Evolutionary conservation across 345 rosid species (phyloP), one percentile per base, ranked within the genome.

Genomic region (Dimocarpus longan): DNA sequence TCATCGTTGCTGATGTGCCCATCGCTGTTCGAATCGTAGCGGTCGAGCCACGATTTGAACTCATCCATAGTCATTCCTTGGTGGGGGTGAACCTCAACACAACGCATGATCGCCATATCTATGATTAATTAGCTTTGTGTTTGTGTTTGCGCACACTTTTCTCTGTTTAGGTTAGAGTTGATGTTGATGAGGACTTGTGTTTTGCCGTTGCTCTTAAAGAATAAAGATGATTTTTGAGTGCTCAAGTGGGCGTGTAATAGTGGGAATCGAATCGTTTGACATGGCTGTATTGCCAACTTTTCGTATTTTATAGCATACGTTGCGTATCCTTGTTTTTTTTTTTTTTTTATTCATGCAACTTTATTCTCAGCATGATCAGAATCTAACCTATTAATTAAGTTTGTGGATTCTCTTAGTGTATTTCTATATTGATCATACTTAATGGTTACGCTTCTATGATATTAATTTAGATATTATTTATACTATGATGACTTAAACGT

Each of bases 31-130:
- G 66, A 39, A 21, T 85, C 86, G 19, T 70, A 80, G 4, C 59
- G 74, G 11, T 19, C 73, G 7, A 82, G 76, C 84, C 85, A 80
- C 0, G 60, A 78, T 56, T 82, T 82, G 84, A 85, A 85, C 69
- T 82, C 85, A 3, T 78, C 84, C 59, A 78, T 78, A 10, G 84
- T 76, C 82, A 82, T 76, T 48, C 82, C 88, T 50, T 18, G 39
- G 24, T 40, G 71, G n/a, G 85, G 86, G 19, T 78, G 70, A 52
- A 80, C 73, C 24, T 63, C 59, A 22, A 72, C 26, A 66, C 81
- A 80, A 28, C 68, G 37, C 79, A 75, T 78, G 69, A 78, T 76
- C 50, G 82, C 81, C 86, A 82, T 82, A 11, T 2, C 37, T 32
- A 11, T 46, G 52, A 46, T 7, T 78, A 71, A 8, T 5, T 60